Conservation (phyloP, 192 early-diverging fungal species). For the Mortierella claussenii region DNA sequence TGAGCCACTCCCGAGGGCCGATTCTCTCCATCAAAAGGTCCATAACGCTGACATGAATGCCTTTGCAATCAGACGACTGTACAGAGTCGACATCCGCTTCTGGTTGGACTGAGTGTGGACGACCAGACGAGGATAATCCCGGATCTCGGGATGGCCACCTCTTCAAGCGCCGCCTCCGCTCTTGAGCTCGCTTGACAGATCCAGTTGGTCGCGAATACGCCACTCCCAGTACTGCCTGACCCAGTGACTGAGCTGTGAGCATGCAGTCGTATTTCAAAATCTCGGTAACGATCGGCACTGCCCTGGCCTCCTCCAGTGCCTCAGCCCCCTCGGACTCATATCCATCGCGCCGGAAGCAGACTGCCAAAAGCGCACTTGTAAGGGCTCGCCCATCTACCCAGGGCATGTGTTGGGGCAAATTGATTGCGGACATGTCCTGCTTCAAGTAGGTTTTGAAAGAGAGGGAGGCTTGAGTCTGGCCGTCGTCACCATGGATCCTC, state of each 20-base stretch:
- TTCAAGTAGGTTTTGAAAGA: not conserved
- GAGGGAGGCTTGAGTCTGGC: too few relatives aligned
- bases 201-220: constrained; percentile 29
- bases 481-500: constrained; percentile 13
- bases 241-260: constrained; percentile 44
- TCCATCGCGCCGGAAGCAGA: constrained; percentile 43
- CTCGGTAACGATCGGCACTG: constrained; percentile 36
- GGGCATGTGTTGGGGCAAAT: constrained; percentile 20
- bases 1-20: constrained; percentile 49
- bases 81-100: not conserved
- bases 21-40: constrained; percentile 41
- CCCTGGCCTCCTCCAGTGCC: constrained; percentile 17
- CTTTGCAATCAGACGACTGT: not conserved
- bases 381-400: constrained; percentile 49
- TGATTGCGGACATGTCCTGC: not conserved
- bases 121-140: not conserved
- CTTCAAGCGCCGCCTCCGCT: not conserved
- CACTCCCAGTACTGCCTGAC: constrained; percentile 32
- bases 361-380: constrained; percentile 39
- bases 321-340: constrained; percentile 26
- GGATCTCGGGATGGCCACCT: not conserved
- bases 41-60: constrained; percentile 17
- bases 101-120: not conserved
- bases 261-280: constrained; percentile 49
- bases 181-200: constrained; percentile 15